A percentile compares a stretch with the other conserved stretches of the same genome.
These are phyloP conservation scores for Paulownia fortunei DNA, from an alignment of 257 asterid genomes.

Conservation along the genomic window DNA sequence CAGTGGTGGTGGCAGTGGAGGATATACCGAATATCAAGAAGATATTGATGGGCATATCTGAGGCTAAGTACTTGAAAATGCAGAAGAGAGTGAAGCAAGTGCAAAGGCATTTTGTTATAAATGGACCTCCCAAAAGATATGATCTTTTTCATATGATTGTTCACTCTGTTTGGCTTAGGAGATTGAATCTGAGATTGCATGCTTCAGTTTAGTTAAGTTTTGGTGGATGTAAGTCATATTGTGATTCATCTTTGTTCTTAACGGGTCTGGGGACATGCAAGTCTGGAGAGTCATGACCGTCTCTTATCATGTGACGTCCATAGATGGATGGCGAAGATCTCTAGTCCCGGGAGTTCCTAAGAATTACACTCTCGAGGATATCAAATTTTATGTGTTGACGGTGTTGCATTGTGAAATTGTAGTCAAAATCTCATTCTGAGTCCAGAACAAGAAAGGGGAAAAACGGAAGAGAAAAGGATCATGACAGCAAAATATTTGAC, in stretches of 20 bases:
- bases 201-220: not conserved
- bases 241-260: not conserved
- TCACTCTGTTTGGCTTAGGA: conserved; percentile 77
- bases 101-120: conserved; percentile 64
- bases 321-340: not conserved
- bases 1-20: conserved; percentile 43
- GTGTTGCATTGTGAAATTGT: not conserved
- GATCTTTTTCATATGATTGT: conserved; percentile 75
- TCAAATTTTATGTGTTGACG: no score
- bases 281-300: no score
- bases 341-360: not conserved
- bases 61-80: conserved; percentile 52
- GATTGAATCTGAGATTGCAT: conserved; percentile 51
- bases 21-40: conserved; percentile 58
- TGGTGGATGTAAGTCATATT: not conserved
- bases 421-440: not conserved
- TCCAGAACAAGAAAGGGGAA: no score
- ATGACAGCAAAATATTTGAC: not conserved
- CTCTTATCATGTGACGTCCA: no score
- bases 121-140: conserved; percentile 58
- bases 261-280: no score
- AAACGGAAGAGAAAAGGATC: not conserved
- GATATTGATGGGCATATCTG: conserved; percentile 50
- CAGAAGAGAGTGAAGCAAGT: conserved; percentile 57
- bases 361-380: not conserved